phyloP scores from a whole-genome alignment of 148 eudicot genomes.

The Simmondsia chinensis region DNA sequence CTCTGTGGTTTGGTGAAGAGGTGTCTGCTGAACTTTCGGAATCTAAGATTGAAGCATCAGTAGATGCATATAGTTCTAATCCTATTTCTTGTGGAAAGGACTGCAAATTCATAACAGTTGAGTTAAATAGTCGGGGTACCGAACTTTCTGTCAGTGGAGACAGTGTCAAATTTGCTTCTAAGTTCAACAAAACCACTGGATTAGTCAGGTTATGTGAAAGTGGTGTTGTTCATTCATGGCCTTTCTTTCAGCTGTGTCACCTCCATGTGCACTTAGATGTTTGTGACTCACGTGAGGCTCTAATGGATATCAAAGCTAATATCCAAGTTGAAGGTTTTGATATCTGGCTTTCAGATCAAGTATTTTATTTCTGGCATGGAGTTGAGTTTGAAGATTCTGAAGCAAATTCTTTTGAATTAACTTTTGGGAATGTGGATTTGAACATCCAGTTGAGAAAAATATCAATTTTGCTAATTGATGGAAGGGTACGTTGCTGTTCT shows the following conservation, averaged over 20 bases:
- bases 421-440: slow-evolving; percentile 27
- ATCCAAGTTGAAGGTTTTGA: slow-evolving; percentile 52
- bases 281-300: slow-evolving; percentile 16
- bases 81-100: slow-evolving; percentile 19
- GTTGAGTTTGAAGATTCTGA: slow-evolving; percentile 35
- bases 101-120: slow-evolving; percentile 35
- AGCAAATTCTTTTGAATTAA: slow-evolving; percentile 21
- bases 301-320: slow-evolving; percentile 15
- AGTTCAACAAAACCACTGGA: slow-evolving; percentile 44
- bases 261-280: slow-evolving; percentile 40
- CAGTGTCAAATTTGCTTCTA: slow-evolving; percentile 24
- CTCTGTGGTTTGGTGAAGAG: slow-evolving; percentile 40
- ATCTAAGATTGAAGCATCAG: slow-evolving; percentile 14
- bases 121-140: slow-evolving; percentile 37
- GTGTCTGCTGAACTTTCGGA: slow-evolving; percentile 16
- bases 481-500: slow-evolving; percentile 51
- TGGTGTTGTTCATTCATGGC: slow-evolving; percentile 38
- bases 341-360: slow-evolving; percentile 69
- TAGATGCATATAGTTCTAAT: slow-evolving; percentile 12
- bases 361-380: slow-evolving; percentile 45
- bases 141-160: slow-evolving; percentile 32
- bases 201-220: slow-evolving; percentile 31
- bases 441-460: slow-evolving; percentile 43
- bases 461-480: slow-evolving; percentile 72
- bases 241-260: slow-evolving; percentile 60